Percentiles rank a stretch among this genome's conserved stretches.
Evolutionary conservation across 345 rosid genomes (phyloP).

Genomic region (Erysimum cheiranthoides): DNA sequence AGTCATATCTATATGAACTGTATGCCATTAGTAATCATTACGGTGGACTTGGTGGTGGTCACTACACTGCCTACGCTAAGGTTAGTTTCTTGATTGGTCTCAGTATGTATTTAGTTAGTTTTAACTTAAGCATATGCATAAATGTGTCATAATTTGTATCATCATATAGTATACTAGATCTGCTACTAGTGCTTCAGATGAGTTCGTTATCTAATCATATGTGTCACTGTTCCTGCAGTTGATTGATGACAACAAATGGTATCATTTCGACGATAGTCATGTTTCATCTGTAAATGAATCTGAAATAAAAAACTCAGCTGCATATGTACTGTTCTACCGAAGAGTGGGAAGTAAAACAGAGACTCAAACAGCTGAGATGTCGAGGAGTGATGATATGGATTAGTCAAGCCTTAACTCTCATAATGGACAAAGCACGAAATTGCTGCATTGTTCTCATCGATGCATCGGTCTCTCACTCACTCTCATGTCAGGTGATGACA

Average conservation of each 20-base stretch:
- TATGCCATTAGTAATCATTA: constrained; percentile 97
- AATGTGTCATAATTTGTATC: neutral
- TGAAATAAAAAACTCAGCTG: constrained; percentile 81
- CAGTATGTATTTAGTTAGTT: neutral
- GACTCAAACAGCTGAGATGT: constrained; percentile 26
- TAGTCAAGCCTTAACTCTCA: constrained; percentile 12
- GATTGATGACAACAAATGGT: constrained; percentile 92
- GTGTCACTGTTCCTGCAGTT: constrained; percentile 56
- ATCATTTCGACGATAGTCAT: constrained; percentile 85
- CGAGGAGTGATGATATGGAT: constrained; percentile 35
- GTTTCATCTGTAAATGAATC: constrained; percentile 74
- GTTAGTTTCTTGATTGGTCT: constrained; percentile 46
- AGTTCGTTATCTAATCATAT: constrained; percentile 15
- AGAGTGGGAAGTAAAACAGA: constrained; percentile 58
- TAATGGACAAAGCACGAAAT: neutral
- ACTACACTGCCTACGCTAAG: constrained; percentile 97
- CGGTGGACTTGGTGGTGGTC: constrained; percentile 98
- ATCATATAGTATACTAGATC: neutral
- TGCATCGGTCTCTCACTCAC: neutral
- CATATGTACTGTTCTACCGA: constrained; percentile 84
- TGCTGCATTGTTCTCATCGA: neutral
- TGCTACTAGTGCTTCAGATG: neutral
- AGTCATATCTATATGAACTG: constrained; percentile 69
- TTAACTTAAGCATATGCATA: constrained; percentile 5
- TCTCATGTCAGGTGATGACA: constrained; percentile 19